phyloP scores from a whole-genome alignment of 75 land plant genomes.

The Pinus tabuliformis region DNA sequence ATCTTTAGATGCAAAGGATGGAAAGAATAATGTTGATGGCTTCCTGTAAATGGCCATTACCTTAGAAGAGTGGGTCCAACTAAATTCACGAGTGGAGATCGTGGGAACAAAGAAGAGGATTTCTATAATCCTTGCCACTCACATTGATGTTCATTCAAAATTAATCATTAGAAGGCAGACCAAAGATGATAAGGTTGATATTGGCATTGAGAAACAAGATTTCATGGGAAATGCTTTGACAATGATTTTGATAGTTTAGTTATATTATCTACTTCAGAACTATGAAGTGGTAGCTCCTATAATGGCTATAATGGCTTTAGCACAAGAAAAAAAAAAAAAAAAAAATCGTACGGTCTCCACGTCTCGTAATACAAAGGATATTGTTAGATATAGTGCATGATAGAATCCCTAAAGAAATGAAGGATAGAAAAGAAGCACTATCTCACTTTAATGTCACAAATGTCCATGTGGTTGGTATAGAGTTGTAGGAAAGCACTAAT shows the following conservation, averaged over 20 bases:
- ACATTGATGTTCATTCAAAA: neutral
- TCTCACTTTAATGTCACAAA: conserved; percentile 18
- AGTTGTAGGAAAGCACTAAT: conserved; percentile 4
- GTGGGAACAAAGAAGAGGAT: neutral
- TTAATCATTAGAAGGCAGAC: neutral
- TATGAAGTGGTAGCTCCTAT: conserved; percentile 32
- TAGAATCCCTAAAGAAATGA: conserved; percentile 3
- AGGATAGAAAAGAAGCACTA: conserved; percentile 1
- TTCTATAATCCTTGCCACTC: conserved; percentile 2
- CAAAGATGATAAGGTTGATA: conserved; percentile 39
- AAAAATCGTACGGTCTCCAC: conserved; percentile 12
- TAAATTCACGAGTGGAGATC: conserved; percentile 7
- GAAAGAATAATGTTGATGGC: neutral
- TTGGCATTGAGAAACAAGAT: conserved; percentile 1
- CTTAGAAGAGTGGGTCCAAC: conserved; percentile 24
- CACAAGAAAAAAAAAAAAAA: conserved; percentile 24
- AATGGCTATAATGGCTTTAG: conserved; percentile 9
- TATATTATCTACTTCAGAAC: conserved; percentile 20
- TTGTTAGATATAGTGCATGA: conserved; percentile 1
- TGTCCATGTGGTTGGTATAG: conserved; percentile 22
- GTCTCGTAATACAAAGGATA: conserved; percentile 2
- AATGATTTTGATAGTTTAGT: conserved; percentile 16
- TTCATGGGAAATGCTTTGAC: conserved; percentile 13
- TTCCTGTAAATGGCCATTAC: conserved; percentile 21
- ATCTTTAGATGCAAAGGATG: conserved; percentile 7